Conservation (phyloP, 805 yeast genomes). For the Geotrichum ghanense region DNA sequence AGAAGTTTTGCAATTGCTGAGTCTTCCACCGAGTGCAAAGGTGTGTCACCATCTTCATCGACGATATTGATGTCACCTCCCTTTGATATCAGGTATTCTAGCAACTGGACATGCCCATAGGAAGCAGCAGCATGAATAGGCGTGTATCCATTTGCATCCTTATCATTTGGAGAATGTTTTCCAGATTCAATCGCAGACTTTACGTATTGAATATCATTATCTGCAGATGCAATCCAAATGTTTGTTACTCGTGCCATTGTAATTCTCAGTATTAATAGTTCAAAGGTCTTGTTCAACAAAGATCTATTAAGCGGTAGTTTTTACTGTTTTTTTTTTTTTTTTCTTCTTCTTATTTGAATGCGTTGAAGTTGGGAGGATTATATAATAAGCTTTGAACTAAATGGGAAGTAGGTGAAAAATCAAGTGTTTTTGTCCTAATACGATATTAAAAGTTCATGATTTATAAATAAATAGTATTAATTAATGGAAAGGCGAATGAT, state of each 20-base stretch:
- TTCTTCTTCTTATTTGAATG: too few species aligned
- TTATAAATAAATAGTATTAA: too few species aligned
- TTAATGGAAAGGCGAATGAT: too few species aligned
- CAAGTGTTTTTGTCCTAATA: too few species aligned
- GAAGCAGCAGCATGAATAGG: constrained; percentile 97
- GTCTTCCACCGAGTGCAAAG: constrained; percentile 83
- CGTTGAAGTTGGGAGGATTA: too few species aligned
- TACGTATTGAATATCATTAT: constrained; percentile 54
- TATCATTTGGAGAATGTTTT: constrained; percentile 49
- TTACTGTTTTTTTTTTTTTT: too few species aligned
- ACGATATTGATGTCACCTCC: constrained; percentile 77
- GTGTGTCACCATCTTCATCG: constrained; percentile 91
- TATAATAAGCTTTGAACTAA: too few species aligned
- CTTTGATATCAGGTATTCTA: constrained; percentile 40
- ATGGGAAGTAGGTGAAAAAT: too few species aligned
- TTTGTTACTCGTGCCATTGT: constrained; percentile 29
- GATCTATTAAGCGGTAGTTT: too few species aligned
- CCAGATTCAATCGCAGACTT: constrained; percentile 42
- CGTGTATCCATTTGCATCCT: constrained; percentile 91
- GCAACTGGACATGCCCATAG: constrained; percentile 66
- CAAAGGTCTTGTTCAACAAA: too few species aligned
- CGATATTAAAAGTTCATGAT: too few species aligned
- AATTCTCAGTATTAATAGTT: too few species aligned
- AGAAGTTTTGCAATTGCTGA: constrained; percentile 50
- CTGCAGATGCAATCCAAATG: constrained; percentile 94